phyloP scores from a whole-genome alignment of 2,329 filamentous ascomycete species.

The Tolypocladium ophioglossoides region DNA sequence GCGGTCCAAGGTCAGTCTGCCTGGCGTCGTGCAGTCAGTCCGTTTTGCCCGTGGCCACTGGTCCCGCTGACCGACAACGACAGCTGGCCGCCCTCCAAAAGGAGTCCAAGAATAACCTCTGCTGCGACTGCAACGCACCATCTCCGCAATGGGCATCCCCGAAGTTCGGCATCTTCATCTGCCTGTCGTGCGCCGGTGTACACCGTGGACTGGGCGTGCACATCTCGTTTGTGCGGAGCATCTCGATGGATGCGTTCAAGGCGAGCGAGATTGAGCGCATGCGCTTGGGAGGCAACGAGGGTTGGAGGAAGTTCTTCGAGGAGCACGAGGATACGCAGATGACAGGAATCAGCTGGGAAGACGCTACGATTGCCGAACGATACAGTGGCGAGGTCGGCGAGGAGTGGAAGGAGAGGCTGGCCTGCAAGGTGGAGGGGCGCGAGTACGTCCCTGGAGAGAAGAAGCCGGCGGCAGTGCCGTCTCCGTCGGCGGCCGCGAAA shows the following conservation, averaged over 20 bases:
- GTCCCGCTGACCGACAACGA: slow-evolving; percentile 1
- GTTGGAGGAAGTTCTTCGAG: slow-evolving; percentile 83
- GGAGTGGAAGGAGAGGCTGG: slow-evolving; percentile 87
- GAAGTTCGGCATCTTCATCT: slow-evolving; percentile 98
- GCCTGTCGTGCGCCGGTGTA: slow-evolving; percentile 86
- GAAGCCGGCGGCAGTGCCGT: slow-evolving; percentile 24
- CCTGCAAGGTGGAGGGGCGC: slow-evolving; percentile 75
- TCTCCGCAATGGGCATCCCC: slow-evolving; percentile 97
- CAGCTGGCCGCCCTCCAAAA: slow-evolving; percentile 89
- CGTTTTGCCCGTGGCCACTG: slow-evolving; percentile 3
- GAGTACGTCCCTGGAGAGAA: slow-evolving; percentile 73
- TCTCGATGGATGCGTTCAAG: slow-evolving; percentile 99
- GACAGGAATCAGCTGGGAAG: slow-evolving; percentile 65
- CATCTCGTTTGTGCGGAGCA: slow-evolving; percentile 94
- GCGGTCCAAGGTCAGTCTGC: slow-evolving; percentile 65
- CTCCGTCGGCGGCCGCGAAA: slow-evolving; percentile 16
- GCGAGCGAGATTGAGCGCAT: slow-evolving; percentile 85
- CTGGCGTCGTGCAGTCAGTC: slow-evolving; percentile 6
- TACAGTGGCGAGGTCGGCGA: slow-evolving; percentile 87
- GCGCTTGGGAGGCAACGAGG: slow-evolving; percentile 81
- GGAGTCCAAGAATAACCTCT: slow-evolving; percentile 76
- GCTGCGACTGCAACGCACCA: slow-evolving; percentile 91
- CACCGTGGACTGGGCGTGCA: slow-evolving; percentile 93
- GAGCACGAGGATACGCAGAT: slow-evolving; percentile 55
- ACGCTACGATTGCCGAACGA: slow-evolving; percentile 79